Percentiles rank a stretch among this genome's conserved stretches.
Evolutionary conservation across 2,329 filamentous ascomycete species (phyloP).

Genomic region (Phyllosticta citriasiana): DNA sequence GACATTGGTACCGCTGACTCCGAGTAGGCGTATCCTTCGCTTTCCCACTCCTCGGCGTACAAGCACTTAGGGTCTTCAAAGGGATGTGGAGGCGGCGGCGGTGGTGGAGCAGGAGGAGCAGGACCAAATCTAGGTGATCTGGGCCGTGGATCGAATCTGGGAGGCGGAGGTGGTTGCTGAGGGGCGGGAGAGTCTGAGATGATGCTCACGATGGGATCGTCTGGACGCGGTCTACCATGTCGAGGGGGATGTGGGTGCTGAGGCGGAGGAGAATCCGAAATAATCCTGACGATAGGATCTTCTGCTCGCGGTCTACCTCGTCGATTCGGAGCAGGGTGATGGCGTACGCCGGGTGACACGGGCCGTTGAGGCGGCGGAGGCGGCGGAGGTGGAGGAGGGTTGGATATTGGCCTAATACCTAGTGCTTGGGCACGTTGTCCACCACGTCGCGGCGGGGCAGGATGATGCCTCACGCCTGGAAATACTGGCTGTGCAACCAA

Average conservation of each 20-base stretch:
- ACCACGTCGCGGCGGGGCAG: background rate
- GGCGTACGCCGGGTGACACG: background rate
- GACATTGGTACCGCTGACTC: conserved; percentile 20
- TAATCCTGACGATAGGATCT: background rate
- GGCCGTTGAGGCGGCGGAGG: background rate
- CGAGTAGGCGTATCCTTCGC: background rate
- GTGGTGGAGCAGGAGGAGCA: conserved; percentile 18
- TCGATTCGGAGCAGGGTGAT: background rate
- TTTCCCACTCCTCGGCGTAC: conserved; percentile 6
- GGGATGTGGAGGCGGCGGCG: conserved; percentile 24
- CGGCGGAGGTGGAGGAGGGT: background rate
- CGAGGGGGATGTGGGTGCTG: background rate
- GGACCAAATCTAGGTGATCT: background rate
- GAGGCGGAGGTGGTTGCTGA: background rate
- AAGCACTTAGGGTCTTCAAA: background rate
- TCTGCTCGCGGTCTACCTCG: background rate
- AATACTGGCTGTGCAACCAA: background rate
- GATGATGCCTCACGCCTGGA: background rate
- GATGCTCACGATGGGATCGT: background rate
- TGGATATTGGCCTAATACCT: background rate
- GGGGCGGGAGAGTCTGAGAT: conserved; percentile 5
- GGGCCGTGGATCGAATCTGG: background rate
- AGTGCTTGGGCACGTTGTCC: background rate
- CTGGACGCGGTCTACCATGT: background rate
- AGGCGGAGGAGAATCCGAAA: conserved; percentile 7